Percentiles rank a stretch among this genome's conserved stretches.
These are phyloP conservation scores for Salvia miltiorrhiza DNA, from an alignment of 257 asterid species.

Conservation along the genomic window DNA sequence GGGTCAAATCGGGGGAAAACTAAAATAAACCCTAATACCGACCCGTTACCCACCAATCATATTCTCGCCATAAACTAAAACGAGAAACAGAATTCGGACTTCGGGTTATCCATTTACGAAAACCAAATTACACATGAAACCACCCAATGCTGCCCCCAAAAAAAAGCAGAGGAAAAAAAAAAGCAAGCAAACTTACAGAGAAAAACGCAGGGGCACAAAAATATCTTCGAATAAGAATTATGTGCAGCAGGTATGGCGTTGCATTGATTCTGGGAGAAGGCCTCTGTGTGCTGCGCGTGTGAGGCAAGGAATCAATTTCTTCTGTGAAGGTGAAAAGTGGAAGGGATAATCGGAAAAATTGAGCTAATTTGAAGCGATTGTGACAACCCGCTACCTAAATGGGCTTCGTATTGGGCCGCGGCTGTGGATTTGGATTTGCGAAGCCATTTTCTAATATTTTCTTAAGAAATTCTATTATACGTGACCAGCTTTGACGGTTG, in stretches of 20 bases:
- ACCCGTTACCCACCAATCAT: conserved; percentile 18
- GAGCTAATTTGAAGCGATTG: conserved; percentile 28
- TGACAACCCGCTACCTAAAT: conserved; percentile 40
- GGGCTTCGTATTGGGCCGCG: conserved; percentile 25
- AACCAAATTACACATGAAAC: conserved; percentile 23
- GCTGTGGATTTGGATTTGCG: not conserved
- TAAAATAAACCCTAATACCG: conserved; percentile 39
- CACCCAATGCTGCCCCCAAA: not conserved
- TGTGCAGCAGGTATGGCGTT: conserved; percentile 16
- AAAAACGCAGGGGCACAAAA: not conserved
- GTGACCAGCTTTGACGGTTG: no score
- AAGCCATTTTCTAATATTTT: not conserved
- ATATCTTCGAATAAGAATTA: conserved; percentile 25
- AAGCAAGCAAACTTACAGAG: conserved; percentile 28
- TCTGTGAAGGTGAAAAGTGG: conserved; percentile 7
- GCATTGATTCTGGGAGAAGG: conserved; percentile 17
- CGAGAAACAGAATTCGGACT: conserved; percentile 20
- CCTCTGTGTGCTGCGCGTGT: conserved; percentile 19
- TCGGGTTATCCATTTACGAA: conserved; percentile 23
- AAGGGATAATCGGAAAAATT: conserved; percentile 13
- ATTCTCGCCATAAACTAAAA: not conserved
- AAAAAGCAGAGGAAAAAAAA: not conserved
- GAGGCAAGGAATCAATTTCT: conserved; percentile 8
- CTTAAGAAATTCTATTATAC: no score
- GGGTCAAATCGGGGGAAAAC: conserved; percentile 26